These are phyloP conservation scores for Patellifolia procumbens DNA, from an alignment of 179 eudicot species.

Conservation along the genomic window DNA sequence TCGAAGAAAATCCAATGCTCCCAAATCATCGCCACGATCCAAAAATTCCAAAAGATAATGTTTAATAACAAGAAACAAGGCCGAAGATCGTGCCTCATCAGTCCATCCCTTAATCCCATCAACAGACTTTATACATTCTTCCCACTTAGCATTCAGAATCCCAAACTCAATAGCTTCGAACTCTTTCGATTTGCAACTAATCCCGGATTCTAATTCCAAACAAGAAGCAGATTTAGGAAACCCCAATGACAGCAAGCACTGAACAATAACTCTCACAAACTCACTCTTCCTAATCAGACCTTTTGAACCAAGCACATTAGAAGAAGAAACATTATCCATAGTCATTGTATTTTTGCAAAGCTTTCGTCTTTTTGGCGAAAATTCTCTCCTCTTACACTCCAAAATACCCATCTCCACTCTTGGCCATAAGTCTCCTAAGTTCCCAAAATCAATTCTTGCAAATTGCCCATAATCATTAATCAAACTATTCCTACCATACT, in stretches of 20 bases:
- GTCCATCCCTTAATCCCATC: slow-evolving; percentile 46
- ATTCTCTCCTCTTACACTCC: slow-evolving; percentile 30
- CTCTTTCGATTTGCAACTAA: slow-evolving; percentile 54
- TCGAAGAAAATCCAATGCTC: slow-evolving; percentile 55
- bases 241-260: slow-evolving; percentile 70
- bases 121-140: slow-evolving; percentile 55
- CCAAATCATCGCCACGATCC: slow-evolving; percentile 49
- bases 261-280: slow-evolving; percentile 74
- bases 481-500: neutral
- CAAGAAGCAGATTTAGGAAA: slow-evolving; percentile 59
- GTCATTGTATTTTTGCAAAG: slow-evolving; percentile 29
- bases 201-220: slow-evolving; percentile 76
- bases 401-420: slow-evolving; percentile 36
- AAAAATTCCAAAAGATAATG: slow-evolving; percentile 64
- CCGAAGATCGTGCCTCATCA: slow-evolving; percentile 64
- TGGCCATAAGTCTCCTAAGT: slow-evolving; percentile 34
- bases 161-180: slow-evolving; percentile 54
- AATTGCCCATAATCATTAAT: neutral
- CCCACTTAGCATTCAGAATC: slow-evolving; percentile 64
- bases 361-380: slow-evolving; percentile 35
- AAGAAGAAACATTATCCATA: slow-evolving; percentile 43
- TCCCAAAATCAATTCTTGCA: slow-evolving; percentile 1
- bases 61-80: slow-evolving; percentile 56
- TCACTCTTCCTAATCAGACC: slow-evolving; percentile 74
- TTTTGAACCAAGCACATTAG: slow-evolving; percentile 50